A percentile compares a stretch with the other conserved stretches of the same genome.
phyloP scores from a whole-genome alignment of 768 basidiomycete genomes.

The Naganishia randhawae region DNA sequence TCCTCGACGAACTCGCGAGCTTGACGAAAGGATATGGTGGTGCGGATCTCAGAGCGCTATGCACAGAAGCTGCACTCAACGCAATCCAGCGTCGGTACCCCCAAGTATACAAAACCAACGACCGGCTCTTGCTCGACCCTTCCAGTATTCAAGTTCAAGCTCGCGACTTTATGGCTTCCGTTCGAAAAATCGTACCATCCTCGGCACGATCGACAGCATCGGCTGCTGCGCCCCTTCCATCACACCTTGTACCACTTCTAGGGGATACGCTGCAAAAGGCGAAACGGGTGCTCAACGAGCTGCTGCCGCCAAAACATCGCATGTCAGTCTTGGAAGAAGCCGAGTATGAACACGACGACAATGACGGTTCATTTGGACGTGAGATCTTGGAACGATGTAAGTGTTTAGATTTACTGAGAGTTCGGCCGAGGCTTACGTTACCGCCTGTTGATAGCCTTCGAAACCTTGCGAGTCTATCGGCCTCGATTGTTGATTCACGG shows the following conservation, averaged over 20 bases:
- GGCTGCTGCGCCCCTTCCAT: slow-evolving; percentile 75
- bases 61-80: slow-evolving; percentile 93
- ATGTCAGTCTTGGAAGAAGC: slow-evolving; percentile 88
- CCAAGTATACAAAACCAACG: slow-evolving; percentile 89
- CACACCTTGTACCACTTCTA: slow-evolving; percentile 77
- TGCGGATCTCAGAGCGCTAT: slow-evolving; percentile 89
- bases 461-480: slow-evolving; percentile 81
- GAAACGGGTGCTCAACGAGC: slow-evolving; percentile 66
- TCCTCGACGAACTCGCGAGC: slow-evolving; percentile 68
- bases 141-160: slow-evolving; percentile 78
- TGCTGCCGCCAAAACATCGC: slow-evolving; percentile 76
- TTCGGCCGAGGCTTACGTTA: slow-evolving; percentile 12
- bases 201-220: slow-evolving; percentile 87
- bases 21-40: slow-evolving; percentile 97
- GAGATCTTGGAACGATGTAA: slow-evolving; percentile 83
- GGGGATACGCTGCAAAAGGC: slow-evolving; percentile 65
- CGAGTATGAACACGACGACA: slow-evolving; percentile 72
- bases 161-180: slow-evolving; percentile 93
- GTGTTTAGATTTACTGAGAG: slow-evolving; percentile 37
- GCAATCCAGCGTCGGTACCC: slow-evolving; percentile 94
- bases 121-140: slow-evolving; percentile 76
- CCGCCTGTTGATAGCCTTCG: slow-evolving; percentile 60
- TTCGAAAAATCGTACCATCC: slow-evolving; percentile 91
- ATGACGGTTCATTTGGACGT: slow-evolving; percentile 75
- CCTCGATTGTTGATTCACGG: slow-evolving; percentile 84